Percentiles rank a stretch among this genome's conserved stretches.
These are phyloP conservation scores for Diospyros lotus DNA, from an alignment of 148 eudicot genomes.

Conservation along the genomic window DNA sequence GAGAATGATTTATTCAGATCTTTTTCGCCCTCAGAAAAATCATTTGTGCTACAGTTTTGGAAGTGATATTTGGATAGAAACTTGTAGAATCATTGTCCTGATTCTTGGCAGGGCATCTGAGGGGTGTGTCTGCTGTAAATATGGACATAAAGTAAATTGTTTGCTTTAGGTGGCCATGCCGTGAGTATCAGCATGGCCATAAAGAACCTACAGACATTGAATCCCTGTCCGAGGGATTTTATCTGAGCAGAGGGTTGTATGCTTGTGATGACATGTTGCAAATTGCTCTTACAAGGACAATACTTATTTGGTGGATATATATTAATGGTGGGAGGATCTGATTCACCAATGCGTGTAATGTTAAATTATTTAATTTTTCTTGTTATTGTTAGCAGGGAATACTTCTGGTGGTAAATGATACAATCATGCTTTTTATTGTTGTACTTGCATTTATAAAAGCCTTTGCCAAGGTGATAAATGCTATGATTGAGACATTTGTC, in stretches of 20 bases:
- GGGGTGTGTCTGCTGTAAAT: slow-evolving; percentile 57
- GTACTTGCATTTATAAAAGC: background rate
- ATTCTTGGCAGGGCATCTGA: slow-evolving; percentile 57
- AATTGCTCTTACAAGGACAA: too few species aligned
- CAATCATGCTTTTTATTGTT: background rate
- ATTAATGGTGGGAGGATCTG: too few species aligned
- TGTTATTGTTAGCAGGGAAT: background rate
- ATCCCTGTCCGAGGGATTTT: background rate
- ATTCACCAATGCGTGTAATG: too few species aligned
- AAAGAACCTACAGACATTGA: slow-evolving; percentile 14
- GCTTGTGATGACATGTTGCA: background rate
- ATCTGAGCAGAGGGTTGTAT: background rate
- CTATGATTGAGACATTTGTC: background rate
- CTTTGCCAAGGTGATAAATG: background rate
- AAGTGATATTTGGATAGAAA: background rate
- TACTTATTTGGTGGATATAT: background rate
- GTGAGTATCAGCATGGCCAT: slow-evolving; percentile 17
- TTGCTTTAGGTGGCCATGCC: slow-evolving; percentile 56
- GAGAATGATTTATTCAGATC: background rate
- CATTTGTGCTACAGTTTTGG: background rate
- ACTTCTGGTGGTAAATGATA: background rate
- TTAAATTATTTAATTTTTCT: too few species aligned
- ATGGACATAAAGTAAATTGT: slow-evolving; percentile 49
- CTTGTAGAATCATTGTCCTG: slow-evolving; percentile 33
- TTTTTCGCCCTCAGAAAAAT: too few species aligned